These are phyloP conservation scores for Populus tremula DNA, from an alignment of 345 rosid species.

Conservation along the genomic window DNA sequence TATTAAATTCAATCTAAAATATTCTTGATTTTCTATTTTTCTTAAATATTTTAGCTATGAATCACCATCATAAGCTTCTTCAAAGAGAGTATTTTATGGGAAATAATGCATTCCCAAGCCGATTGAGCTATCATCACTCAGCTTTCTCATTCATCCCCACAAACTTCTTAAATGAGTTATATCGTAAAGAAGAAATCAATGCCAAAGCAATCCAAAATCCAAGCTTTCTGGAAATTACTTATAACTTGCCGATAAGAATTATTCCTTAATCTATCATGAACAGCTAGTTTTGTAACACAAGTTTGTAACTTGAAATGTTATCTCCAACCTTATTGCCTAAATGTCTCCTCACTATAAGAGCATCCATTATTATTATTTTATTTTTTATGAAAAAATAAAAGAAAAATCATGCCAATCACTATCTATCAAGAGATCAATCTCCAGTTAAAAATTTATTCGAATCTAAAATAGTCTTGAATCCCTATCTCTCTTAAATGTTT, in stretches of 20 bases:
- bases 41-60: neutral
- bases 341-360: neutral
- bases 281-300: neutral
- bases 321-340: neutral
- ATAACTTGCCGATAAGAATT: neutral
- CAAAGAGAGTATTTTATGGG: neutral
- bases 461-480: no score
- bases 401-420: neutral
- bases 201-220: neutral
- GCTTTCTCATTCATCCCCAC: neutral
- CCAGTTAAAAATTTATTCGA: neutral
- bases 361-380: no score
- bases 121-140: neutral
- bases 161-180: neutral
- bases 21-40: neutral
- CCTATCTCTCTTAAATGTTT: no score
- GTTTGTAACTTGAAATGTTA: neutral
- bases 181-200: neutral
- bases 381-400: no score
- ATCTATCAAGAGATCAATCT: neutral
- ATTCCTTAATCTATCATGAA: neutral
- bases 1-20: neutral
- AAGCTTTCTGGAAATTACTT: neutral
- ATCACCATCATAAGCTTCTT: neutral
- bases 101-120: conserved; percentile 2